Evolutionary conservation across 2,329 filamentous ascomycete genomes (phyloP).

Genomic region (Botrytis elliptica): DNA sequence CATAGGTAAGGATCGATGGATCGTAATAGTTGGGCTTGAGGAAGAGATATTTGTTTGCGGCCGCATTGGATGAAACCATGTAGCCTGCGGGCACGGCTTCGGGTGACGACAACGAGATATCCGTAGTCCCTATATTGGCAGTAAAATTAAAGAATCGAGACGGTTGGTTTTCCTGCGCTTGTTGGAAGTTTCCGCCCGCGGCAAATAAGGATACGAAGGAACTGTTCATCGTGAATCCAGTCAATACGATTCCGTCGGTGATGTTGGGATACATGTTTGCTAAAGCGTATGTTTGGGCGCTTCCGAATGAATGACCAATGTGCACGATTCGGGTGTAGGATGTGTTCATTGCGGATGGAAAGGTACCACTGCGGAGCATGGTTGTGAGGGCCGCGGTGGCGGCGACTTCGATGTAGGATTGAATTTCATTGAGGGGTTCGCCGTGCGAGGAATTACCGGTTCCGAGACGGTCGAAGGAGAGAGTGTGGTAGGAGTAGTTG

Average conservation of each 20-base stretch:
- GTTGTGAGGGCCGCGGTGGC: slow-evolving; percentile 19
- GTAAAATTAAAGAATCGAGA: background rate
- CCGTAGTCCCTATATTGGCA: too few species aligned
- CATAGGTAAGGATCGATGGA: background rate
- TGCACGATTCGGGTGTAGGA: background rate
- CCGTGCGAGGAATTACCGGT: slow-evolving; percentile 21
- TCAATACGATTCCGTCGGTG: background rate
- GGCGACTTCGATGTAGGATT: slow-evolving; percentile 21
- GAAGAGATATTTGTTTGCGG: background rate
- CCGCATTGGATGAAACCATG: background rate
- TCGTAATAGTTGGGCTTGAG: background rate
- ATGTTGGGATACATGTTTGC: background rate
- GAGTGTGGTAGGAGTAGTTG: slow-evolving; percentile 21
- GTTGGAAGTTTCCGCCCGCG: background rate
- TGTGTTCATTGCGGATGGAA: background rate
- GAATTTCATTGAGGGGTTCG: slow-evolving; percentile 25
- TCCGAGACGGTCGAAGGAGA: slow-evolving; percentile 29
- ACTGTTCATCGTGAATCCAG: background rate
- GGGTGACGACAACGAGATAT: background rate
- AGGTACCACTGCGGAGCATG: slow-evolving; percentile 10
- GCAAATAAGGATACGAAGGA: background rate
- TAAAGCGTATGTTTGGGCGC: background rate
- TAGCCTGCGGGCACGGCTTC: background rate
- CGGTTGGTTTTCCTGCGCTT: background rate
- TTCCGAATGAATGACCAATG: background rate